Evolutionary conservation across 129 eudicot species (phyloP).

Genomic region (Mikania micrantha): DNA sequence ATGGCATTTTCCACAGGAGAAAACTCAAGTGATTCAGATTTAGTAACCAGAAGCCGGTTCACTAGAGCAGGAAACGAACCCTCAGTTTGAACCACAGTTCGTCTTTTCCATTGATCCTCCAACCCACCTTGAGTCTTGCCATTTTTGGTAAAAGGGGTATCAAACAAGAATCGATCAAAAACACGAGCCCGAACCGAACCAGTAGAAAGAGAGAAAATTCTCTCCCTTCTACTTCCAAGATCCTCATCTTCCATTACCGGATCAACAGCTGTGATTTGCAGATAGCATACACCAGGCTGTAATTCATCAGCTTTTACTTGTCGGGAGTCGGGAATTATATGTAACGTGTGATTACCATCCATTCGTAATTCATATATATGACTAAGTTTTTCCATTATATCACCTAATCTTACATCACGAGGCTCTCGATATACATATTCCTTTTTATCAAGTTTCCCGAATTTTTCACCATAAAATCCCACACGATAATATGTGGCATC

Average conservation of each 20-base stretch:
- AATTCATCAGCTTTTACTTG: conserved; percentile 90
- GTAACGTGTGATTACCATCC: conserved; percentile 75
- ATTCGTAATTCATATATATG: conserved; percentile 91
- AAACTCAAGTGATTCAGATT: conserved; percentile 91
- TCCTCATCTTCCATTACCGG: conserved; percentile 99
- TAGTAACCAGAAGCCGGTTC: conserved; percentile 72
- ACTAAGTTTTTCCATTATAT: conserved; percentile 96
- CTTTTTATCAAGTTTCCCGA: conserved; percentile 77
- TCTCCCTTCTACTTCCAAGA: conserved; percentile 91
- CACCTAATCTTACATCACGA: conserved; percentile 96
- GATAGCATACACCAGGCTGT: conserved; percentile 82
- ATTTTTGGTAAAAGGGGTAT: conserved; percentile 93
- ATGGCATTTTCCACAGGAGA: conserved; percentile 98
- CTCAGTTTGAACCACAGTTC: conserved; percentile 88
- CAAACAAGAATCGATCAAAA: conserved; percentile 89
- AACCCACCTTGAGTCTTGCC: conserved; percentile 98
- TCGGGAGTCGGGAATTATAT: conserved; percentile 87
- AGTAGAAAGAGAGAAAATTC: conserved; percentile 88
- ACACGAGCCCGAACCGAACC: conserved; percentile 96
- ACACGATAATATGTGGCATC: conserved; percentile 98
- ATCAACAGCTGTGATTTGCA: conserved; percentile 98
- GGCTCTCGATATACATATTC: conserved; percentile 93
- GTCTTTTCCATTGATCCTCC: conserved; percentile 97
- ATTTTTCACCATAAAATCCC: conserved; percentile 92
- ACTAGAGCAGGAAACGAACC: conserved; percentile 99